Conservation (phyloP, 1,139 yeast species). For the Debaryomycetaceae sp. region DNA sequence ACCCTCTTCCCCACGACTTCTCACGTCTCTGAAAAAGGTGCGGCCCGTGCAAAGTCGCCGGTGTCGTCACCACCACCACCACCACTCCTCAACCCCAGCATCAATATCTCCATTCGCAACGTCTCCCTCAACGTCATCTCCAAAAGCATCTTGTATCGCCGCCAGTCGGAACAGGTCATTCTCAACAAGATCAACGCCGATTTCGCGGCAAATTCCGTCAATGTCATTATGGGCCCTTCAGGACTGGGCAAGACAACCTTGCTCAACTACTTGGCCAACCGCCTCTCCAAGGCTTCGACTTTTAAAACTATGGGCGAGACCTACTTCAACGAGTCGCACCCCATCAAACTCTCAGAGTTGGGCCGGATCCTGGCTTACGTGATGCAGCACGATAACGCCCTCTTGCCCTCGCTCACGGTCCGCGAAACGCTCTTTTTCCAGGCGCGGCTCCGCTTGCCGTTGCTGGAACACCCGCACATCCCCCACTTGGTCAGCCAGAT, state of each 20-base stretch:
- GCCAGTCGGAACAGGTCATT: conserved; percentile 4
- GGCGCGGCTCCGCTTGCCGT: conserved; percentile 13
- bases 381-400: conserved; percentile 13
- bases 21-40: conserved; percentile 1
- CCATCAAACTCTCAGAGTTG: conserved; percentile 8
- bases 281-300: conserved; percentile 7
- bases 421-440: conserved; percentile 16
- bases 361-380: conserved; percentile 12
- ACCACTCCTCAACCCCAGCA: conserved; percentile 4
- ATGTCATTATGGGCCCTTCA: conserved; percentile 19
- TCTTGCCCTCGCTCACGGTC: conserved; percentile 14
- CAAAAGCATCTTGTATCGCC: conserved; percentile 2
- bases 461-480: conserved; percentile 7
- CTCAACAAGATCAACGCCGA: conserved; percentile 10
- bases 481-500: conserved; percentile 9
- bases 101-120: conserved; percentile 9
- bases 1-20: not conserved
- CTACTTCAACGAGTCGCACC: conserved; percentile 7
- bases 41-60: conserved; percentile 2
- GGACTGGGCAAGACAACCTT: conserved; percentile 18
- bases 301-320: conserved; percentile 8
- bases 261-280: conserved; percentile 10
- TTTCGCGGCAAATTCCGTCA: conserved; percentile 10
- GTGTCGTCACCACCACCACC: conserved; percentile 2
- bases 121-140: conserved; percentile 11